phyloP scores from a whole-genome alignment of 192 early-diverging fungal species.

The Podila epicladia region DNA sequence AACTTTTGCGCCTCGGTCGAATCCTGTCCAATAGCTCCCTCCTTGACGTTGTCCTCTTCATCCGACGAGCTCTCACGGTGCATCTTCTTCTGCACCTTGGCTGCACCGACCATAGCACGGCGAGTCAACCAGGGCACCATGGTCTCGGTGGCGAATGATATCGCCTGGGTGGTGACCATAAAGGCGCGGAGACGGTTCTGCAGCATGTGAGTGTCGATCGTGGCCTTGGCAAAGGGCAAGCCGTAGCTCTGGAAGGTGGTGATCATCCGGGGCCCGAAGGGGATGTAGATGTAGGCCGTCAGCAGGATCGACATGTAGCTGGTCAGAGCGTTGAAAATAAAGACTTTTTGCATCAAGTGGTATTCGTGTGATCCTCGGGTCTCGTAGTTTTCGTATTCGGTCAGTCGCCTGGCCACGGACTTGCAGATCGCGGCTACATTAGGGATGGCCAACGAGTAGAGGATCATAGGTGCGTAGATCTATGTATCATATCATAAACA shows the following conservation, averaged over 20 bases:
- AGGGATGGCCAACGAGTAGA: constrained; percentile 81
- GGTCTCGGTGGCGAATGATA: constrained; percentile 80
- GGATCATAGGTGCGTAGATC: constrained; percentile 76
- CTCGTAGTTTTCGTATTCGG: constrained; percentile 86
- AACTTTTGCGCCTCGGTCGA: constrained; percentile 53
- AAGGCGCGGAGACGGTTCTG: constrained; percentile 76
- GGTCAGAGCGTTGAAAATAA: constrained; percentile 85
- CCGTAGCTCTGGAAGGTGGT: constrained; percentile 56
- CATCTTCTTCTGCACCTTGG: constrained; percentile 49
- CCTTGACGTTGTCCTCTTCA: constrained; percentile 14
- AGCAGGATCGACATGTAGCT: constrained; percentile 87
- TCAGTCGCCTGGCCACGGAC: constrained; percentile 67
- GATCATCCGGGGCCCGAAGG: constrained; percentile 76
- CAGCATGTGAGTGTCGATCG: constrained; percentile 65
- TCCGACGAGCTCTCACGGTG: constrained; percentile 8
- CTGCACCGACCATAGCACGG: constrained; percentile 41
- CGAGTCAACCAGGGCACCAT: constrained; percentile 74
- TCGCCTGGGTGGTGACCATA: constrained; percentile 83
- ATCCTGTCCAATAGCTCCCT: constrained; percentile 39
- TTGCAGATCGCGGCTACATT: constrained; percentile 73
- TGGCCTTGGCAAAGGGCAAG: constrained; percentile 46
- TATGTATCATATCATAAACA: constrained; percentile 7
- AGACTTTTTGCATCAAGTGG: constrained; percentile 84
- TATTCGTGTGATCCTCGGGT: constrained; percentile 75
- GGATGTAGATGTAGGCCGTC: constrained; percentile 91